Evolutionary conservation across 2,329 filamentous ascomycete genomes (phyloP).

Genomic region (Didymella glomerata): DNA sequence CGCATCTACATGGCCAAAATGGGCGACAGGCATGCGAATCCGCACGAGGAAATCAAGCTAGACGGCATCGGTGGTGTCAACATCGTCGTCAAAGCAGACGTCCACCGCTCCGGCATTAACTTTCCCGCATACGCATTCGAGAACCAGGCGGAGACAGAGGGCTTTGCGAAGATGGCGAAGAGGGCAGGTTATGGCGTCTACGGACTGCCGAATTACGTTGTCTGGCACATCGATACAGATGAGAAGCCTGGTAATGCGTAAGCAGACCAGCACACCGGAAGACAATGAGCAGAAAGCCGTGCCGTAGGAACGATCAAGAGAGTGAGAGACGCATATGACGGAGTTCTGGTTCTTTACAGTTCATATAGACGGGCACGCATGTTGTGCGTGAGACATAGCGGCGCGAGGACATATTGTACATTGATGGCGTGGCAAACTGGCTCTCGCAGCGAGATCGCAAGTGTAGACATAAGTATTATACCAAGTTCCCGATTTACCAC

Average conservation of each 20-base stretch:
- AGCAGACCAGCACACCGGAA: neutral
- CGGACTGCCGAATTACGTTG: slow-evolving; percentile 94
- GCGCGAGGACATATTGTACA: slow-evolving; percentile 8
- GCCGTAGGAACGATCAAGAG: neutral
- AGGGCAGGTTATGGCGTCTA: slow-evolving; percentile 91
- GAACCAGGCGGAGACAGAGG: slow-evolving; percentile 98
- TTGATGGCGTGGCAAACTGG: neutral
- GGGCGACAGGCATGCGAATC: slow-evolving; percentile 92
- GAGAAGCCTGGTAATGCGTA: slow-evolving; percentile 85
- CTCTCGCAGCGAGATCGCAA: neutral
- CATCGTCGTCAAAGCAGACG: slow-evolving; percentile 96
- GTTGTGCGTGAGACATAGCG: neutral
- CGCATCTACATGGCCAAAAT: slow-evolving; percentile 88
- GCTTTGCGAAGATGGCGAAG: slow-evolving; percentile 99
- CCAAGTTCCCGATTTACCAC: neutral
- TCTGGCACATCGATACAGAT: slow-evolving; percentile 97
- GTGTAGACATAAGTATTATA: slow-evolving; percentile 4
- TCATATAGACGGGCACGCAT: slow-evolving; percentile 6
- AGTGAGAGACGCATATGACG: slow-evolving; percentile 15
- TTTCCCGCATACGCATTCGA: slow-evolving; percentile 97
- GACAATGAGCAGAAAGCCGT: no score
- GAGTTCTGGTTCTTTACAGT: slow-evolving; percentile 6
- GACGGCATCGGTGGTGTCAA: slow-evolving; percentile 98
- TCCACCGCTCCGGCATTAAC: slow-evolving; percentile 96
- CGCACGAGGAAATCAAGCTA: slow-evolving; percentile 89